These are phyloP conservation scores for Tothia fuscella DNA, from an alignment of 2,329 filamentous ascomycete species.

Conservation along the genomic window DNA sequence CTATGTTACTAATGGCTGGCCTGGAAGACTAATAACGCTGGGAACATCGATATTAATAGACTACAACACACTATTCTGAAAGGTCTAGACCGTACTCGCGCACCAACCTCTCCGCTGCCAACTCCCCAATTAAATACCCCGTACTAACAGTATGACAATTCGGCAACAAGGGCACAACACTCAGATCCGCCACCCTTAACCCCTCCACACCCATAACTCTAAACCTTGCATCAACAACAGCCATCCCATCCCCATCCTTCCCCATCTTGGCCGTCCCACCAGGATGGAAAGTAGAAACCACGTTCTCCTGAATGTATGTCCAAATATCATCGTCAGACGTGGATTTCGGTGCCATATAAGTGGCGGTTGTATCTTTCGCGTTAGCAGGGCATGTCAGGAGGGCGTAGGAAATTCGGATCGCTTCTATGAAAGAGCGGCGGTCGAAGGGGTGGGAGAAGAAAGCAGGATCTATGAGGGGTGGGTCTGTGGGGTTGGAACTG, in stretches of 20 bases:
- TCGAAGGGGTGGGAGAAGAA: conserved; percentile 45
- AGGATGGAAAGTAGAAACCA: conserved; percentile 42
- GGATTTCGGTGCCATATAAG: conserved; percentile 32
- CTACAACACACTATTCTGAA: neutral
- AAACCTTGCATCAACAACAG: conserved; percentile 33
- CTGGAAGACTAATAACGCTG: no score
- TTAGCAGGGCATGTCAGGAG: conserved; percentile 34
- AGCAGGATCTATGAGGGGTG: conserved; percentile 42
- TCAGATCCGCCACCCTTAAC: conserved; percentile 33
- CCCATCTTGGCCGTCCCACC: conserved; percentile 49
- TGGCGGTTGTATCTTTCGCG: conserved; percentile 31
- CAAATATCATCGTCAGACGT: conserved; percentile 43
- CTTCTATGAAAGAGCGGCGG: conserved; percentile 36
- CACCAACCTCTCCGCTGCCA: conserved; percentile 39
- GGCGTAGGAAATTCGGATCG: conserved; percentile 31
- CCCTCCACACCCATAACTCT: conserved; percentile 26
- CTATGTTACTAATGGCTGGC: no score
- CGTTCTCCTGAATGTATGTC: conserved; percentile 33
- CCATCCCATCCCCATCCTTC: conserved; percentile 18
- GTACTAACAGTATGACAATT: conserved; percentile 39
- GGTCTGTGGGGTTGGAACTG: conserved; percentile 38
- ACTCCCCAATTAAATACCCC: conserved; percentile 43
- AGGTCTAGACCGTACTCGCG: conserved; percentile 29
- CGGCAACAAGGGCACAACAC: conserved; percentile 28
- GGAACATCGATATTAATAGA: no score